Evolutionary conservation across 371 early-diverging fungal species (phyloP).

Genomic region (Lichtheimia ramosa): DNA sequence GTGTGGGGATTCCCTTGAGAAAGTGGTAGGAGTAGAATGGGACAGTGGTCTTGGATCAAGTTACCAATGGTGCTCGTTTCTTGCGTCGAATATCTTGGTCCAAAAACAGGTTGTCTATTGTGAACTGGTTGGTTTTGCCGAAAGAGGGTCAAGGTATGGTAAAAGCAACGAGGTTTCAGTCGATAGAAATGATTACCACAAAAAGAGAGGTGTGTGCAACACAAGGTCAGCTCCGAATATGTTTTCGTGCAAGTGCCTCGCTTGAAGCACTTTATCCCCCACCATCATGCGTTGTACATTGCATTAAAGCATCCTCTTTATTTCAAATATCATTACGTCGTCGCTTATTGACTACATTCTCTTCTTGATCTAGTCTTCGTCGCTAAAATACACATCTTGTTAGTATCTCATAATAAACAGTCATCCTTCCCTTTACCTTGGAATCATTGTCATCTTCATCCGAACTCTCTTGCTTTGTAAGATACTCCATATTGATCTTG

Average conservation of each 20-base stretch:
- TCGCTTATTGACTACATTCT: not conserved
- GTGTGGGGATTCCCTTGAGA: too few species aligned
- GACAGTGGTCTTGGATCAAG: too few species aligned
- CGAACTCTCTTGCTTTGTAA: slow-evolving; percentile 19
- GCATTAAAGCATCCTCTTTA: too few species aligned
- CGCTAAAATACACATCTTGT: not conserved
- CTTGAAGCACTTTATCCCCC: too few species aligned
- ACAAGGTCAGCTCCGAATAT: too few species aligned
- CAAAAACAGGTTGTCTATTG: too few species aligned
- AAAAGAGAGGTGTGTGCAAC: not conserved
- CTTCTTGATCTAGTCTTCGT: not conserved
- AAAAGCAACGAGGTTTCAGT: slow-evolving; percentile 1
- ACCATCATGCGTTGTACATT: too few species aligned
- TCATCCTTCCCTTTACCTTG: not conserved
- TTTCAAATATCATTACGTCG: not conserved
- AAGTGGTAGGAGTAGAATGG: too few species aligned
- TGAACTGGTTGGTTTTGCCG: too few species aligned
- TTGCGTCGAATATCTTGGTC: too few species aligned
- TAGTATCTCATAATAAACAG: not conserved
- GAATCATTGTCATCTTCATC: slow-evolving; percentile 6
- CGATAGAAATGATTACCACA: not conserved
- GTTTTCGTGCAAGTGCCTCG: too few species aligned
- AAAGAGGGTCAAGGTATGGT: slow-evolving; percentile 1
- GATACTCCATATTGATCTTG: slow-evolving; percentile 52
- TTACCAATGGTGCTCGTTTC: too few species aligned